Evolutionary conservation across 129 eudicot species (phyloP), one percentile per base, ranked within the genome.

Genomic region (Chrysanthemum lavandulifolium): DNA sequence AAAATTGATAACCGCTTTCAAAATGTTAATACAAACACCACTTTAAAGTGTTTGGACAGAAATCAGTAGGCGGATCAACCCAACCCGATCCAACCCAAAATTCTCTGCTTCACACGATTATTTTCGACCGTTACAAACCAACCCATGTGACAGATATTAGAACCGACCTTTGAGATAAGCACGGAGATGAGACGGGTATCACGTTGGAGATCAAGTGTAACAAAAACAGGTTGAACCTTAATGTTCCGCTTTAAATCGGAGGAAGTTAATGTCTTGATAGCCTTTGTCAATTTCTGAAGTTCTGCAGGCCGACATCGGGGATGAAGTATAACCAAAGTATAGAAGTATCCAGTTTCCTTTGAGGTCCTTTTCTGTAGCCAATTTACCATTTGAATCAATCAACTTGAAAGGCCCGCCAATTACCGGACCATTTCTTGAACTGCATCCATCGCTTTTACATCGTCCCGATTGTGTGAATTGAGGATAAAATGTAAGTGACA

Each of bases 251-350:
- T 73, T 4, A 89, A 84, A 45, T 82, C 96, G 18, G 23, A 14
- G 19, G 13, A 74, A 90, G 92, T 89, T 90, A 94, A 75, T 66
- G 73, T 78, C 51, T 81, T 47, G 0, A 88, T 50, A 53, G 89
- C 81, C 57, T 86, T 84, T 71, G 93, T 88, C 84, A 94, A 78
- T 74, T 94, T 94, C 56, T 54, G 83, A 61, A 94, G 84, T 84
- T 94, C 97, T 6, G 91, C 79, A n/a, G 97, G 56, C 97, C 99
- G 4, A 90, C 82, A 78, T 94, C 99, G 99, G 99, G 57, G 99
- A 94, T 49, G 99, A 90, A 59, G 99, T 94, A 55, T 94, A 94
- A 69, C 99, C 99, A 45, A 94, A 94, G 85, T 94, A 88, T 33
- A 90, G 59, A 67, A 94, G 96, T 79, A 83, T 82, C 97, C 99